A percentile compares a stretch with the other conserved stretches of the same genome.
phyloP scores from a whole-genome alignment of 2,329 filamentous ascomycete genomes.

The Byssochlamys sp. region DNA sequence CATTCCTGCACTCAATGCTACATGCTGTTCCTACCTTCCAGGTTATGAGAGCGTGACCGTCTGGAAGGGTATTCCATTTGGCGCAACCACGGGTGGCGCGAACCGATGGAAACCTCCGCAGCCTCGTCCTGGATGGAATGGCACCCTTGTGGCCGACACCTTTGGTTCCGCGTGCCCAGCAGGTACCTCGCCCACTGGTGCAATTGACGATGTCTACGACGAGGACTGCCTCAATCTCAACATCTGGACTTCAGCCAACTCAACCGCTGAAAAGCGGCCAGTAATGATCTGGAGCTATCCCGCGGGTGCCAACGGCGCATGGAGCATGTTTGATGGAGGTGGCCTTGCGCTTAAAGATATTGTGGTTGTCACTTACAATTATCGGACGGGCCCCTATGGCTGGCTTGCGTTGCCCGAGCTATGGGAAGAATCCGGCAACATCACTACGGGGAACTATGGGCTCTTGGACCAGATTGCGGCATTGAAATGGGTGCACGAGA shows the following conservation, averaged over 20 bases:
- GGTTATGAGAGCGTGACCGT: background rate
- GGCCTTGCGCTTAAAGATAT: constrained; percentile 5
- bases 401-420: constrained; percentile 18
- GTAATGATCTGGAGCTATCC: constrained; percentile 1
- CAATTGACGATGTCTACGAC: background rate
- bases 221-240: background rate
- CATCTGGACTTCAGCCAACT: background rate
- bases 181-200: background rate
- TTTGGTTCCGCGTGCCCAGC: background rate
- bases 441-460: constrained; percentile 21
- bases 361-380: constrained; percentile 15
- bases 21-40: background rate
- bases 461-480: constrained; percentile 17
- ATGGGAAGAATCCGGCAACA: constrained; percentile 12
- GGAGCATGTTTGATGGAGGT: background rate
- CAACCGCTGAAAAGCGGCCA: background rate
- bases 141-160: background rate
- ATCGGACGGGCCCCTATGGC: constrained; percentile 17
- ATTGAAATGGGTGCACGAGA: constrained; percentile 13
- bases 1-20: background rate
- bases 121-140: background rate
- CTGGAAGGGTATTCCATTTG: background rate
- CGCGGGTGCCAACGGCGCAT: background rate
- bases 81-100: background rate
- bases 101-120: background rate